These are phyloP conservation scores for Verticillium zaregamsianum DNA, from an alignment of 2,329 filamentous ascomycete species.

Conservation along the genomic window DNA sequence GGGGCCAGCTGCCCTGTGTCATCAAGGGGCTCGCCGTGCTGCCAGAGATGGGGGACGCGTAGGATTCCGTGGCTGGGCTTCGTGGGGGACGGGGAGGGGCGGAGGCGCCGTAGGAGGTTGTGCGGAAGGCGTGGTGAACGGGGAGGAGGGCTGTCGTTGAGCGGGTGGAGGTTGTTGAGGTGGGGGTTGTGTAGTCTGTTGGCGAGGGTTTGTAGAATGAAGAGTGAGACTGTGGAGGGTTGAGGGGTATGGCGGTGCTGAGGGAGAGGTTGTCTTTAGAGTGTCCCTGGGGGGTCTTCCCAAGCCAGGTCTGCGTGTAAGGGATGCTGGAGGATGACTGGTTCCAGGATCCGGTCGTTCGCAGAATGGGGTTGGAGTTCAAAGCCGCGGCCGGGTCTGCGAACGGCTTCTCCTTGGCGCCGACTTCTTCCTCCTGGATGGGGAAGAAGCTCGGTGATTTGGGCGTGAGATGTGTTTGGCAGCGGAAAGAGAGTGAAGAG, in stretches of 20 bases:
- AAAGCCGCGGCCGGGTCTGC: slow-evolving; percentile 5
- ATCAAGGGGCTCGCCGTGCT: slow-evolving; percentile 14
- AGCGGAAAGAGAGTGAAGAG: slow-evolving; percentile 48
- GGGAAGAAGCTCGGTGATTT: slow-evolving; percentile 29
- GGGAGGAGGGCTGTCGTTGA: slow-evolving; percentile 31
- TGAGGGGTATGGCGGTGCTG: slow-evolving; percentile 7
- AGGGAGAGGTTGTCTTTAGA: slow-evolving; percentile 2
- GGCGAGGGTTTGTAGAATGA: slow-evolving; percentile 8
- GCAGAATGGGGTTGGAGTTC: slow-evolving; percentile 12
- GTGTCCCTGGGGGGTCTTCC: neutral
- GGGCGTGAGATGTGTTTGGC: slow-evolving; percentile 40
- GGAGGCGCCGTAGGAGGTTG: slow-evolving; percentile 10
- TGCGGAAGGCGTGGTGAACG: neutral
- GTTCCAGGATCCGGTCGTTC: slow-evolving; percentile 1
- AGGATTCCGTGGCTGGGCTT: slow-evolving; percentile 5
- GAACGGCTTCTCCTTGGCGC: slow-evolving; percentile 14
- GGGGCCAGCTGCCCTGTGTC: neutral
- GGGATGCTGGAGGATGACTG: neutral
- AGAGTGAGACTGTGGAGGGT: slow-evolving; percentile 8
- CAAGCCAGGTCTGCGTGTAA: neutral
- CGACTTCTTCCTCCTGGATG: slow-evolving; percentile 20
- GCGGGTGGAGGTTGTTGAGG: slow-evolving; percentile 25
- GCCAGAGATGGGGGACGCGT: slow-evolving; percentile 7
- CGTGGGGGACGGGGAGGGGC: slow-evolving; percentile 22
- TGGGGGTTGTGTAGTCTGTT: slow-evolving; percentile 20